Evolutionary conservation across 441 rosid genomes (phyloP), one percentile per base, ranked within the genome.

Genomic region (Euphorbia corollata): DNA sequence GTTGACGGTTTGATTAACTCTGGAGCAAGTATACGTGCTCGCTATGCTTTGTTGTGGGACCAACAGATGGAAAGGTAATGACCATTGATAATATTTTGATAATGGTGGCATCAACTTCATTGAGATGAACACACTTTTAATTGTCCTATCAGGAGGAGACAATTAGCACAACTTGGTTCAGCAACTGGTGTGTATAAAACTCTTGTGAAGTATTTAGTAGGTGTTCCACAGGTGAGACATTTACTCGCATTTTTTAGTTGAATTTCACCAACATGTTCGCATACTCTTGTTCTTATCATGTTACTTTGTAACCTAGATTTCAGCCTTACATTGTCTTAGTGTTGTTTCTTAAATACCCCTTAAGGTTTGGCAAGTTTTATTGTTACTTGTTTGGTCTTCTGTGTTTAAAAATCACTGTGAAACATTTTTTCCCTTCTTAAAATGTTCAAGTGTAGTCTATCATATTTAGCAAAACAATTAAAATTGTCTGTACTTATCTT

Each of bases 141-240:
- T n/a, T 73, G 32, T 60, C 60, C 60, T 55, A 54, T 66, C 79
- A 90, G 99, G 93, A 87, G 97, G 85, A 89, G 90, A 78, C 95
- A 83, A 72, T 82, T 93, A 74, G 96, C 89, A 65, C 99, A 87
- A 75, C 92, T 93, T 74, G 99, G 99, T 72, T 87, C 97, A 75
- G 99, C 96, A 10, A 84, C 96, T 61, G 99, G 99, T 79, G 99
- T 93, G 69, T 93, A 93, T 68, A 93, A 89, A 84, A 93, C 97
- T 78, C 86, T 93, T 71, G 96, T 93, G 59, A 93, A 93, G 82
- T 93, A 93, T 82, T 84, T 93, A 83, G 97, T 93, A 54, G 99
- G 99, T 72, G 99, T 93, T 81, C 97, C 99, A 22, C 88, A 93
- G 92, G 99, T 91, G 80, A 1, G 61, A 32, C 55, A 53, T 47